Conservation (phyloP, 345 rosid genomes). For the Populus tremula region DNA sequence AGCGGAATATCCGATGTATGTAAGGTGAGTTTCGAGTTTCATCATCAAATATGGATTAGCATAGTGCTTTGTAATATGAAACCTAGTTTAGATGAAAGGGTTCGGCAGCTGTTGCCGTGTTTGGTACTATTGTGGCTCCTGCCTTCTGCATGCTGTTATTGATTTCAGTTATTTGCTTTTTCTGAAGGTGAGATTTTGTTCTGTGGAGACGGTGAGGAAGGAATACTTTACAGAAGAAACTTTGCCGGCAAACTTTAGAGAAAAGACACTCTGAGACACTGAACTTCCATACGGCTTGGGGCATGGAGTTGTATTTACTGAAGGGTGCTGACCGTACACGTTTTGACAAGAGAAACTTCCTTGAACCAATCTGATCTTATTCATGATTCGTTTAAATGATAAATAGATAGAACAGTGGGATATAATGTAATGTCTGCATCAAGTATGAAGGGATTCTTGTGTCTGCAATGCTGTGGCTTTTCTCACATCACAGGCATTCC, state of each 20-base stretch:
- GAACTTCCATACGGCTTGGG: background rate
- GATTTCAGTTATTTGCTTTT: background rate
- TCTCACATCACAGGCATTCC: background rate
- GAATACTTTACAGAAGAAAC: conserved; percentile 84
- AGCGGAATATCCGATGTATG: background rate
- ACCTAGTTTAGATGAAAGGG: background rate
- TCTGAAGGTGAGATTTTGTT: conserved; percentile 76
- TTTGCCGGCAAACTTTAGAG: conserved; percentile 51
- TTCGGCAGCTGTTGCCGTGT: background rate
- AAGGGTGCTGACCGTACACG: no score
- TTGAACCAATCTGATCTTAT: background rate
- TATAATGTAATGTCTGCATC: background rate
- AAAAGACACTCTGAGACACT: conserved; percentile 8
- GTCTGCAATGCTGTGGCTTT: background rate
- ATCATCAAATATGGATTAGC: background rate
- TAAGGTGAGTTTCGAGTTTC: background rate
- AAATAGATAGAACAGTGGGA: background rate
- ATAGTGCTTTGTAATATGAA: background rate
- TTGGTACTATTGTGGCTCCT: background rate
- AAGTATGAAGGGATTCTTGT: background rate
- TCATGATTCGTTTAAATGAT: background rate
- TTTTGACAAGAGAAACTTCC: background rate
- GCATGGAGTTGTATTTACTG: background rate
- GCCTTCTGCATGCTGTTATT: conserved; percentile 3
- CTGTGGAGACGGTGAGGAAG: conserved; percentile 53